These are phyloP conservation scores for Ophiognomonia clavigignenti-juglandacearum DNA, from an alignment of 2,329 filamentous ascomycete genomes.

Conservation along the genomic window DNA sequence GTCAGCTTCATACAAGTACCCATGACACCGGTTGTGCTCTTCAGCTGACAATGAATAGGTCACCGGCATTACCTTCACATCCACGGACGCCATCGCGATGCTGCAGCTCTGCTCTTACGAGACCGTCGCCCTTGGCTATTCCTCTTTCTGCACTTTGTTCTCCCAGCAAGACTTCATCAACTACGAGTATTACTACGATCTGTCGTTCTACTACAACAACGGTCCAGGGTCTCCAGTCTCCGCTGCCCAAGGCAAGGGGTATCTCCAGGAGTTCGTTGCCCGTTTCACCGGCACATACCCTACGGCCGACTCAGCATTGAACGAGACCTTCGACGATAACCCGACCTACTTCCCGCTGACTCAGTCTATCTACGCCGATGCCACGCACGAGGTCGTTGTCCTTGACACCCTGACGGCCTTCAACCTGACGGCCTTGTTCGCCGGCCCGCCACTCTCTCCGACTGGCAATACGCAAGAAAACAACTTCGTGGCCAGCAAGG, in stretches of 20 bases:
- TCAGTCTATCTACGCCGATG: slow-evolving; percentile 37
- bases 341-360: slow-evolving; percentile 37
- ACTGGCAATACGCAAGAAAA: slow-evolving; percentile 20
- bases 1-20: slow-evolving; percentile 8
- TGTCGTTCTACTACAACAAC: slow-evolving; percentile 29
- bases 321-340: slow-evolving; percentile 32
- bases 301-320: slow-evolving; percentile 23
- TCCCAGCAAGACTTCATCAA: slow-evolving; percentile 36
- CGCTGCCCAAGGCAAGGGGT: slow-evolving; percentile 27
- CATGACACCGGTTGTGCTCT: background rate
- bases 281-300: slow-evolving; percentile 27
- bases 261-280: slow-evolving; percentile 28
- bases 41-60: slow-evolving; percentile 10
- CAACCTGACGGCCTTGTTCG: slow-evolving; percentile 27
- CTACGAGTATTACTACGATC: slow-evolving; percentile 38
- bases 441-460: slow-evolving; percentile 22
- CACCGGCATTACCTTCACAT: slow-evolving; percentile 25
- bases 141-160: slow-evolving; percentile 36
- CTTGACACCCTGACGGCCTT: slow-evolving; percentile 27
- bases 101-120: slow-evolving; percentile 32
- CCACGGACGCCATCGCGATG: slow-evolving; percentile 32
- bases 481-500: slow-evolving; percentile 26
- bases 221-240: slow-evolving; percentile 29
- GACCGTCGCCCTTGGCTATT: slow-evolving; percentile 34
- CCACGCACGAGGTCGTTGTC: slow-evolving; percentile 37